Evolutionary conservation across 2,329 filamentous ascomycete genomes (phyloP), one percentile per base, ranked within the genome.

Genomic region (Trichoderma sp.): DNA sequence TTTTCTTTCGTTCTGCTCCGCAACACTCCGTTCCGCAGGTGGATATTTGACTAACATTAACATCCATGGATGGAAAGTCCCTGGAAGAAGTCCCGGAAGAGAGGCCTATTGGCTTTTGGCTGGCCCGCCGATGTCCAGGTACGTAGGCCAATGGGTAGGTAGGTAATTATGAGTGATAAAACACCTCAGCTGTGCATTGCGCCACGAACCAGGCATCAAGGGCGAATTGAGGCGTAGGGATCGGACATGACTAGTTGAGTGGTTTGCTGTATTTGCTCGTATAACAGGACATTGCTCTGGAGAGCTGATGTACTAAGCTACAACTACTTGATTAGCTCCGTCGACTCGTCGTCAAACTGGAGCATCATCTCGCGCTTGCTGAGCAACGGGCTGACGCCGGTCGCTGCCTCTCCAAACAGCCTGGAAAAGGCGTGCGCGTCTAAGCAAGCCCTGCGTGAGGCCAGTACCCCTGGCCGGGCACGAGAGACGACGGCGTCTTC

Each of bases 401-500:
- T 57, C 15, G 68, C 60, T 24, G 6, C 58, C 32, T 71, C 47
- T 21, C 68, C 68, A 71, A 71, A 71, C 11, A 89, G 84, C 2
- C 77, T 80, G 0, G 78, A 73, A 78, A 85, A 89, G 21, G 86
- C 80, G 76, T 89, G 86, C 0, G 87, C 86, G 76, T 89, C 87
- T 3, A 88, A 73, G 73, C 86, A 88, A 0, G 87, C 87, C 73
- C 84, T 82, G 4, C 87, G 81, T 3, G 85, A 87, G 2, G 84
- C 83, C 12, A 87, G 73, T 5, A 89, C 85, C 3, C 84, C 86
- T 0, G 83, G 82, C 1, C 81, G 81, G 0, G 83, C 79, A 3
- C 87, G 81, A 1, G 76, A 65, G 5, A 84, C 80, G 12, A 87
- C 83, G 11, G 79, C 80, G 0, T 80, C 76, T 69, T 88, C 85